Percentiles rank a stretch among this genome's conserved stretches.
phyloP scores from a whole-genome alignment of 1,139 yeast genomes.

The Blastobotrys serpentis region DNA sequence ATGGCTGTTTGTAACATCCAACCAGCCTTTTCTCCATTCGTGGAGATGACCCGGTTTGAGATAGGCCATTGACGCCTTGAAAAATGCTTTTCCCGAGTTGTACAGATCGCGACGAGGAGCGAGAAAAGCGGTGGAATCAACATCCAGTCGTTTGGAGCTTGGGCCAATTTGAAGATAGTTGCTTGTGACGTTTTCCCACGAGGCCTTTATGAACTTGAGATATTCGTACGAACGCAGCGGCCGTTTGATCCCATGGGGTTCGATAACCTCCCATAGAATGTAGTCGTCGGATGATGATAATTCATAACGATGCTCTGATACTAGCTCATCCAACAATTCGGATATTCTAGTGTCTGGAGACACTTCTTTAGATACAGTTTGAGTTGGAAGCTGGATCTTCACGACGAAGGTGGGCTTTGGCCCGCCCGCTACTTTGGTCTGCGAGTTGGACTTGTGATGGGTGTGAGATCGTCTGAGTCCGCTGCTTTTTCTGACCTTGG shows the following conservation, averaged over 20 bases:
- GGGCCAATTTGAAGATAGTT: conserved; percentile 29
- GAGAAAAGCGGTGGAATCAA: conserved; percentile 33
- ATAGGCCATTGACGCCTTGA: conserved; percentile 19
- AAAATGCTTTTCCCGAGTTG: conserved; percentile 21
- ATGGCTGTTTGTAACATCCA: conserved; percentile 19
- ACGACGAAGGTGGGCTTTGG: conserved; percentile 11
- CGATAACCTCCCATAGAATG: conserved; percentile 33
- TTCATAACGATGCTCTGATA: conserved; percentile 33
- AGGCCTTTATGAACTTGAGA: conserved; percentile 25
- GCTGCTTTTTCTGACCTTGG: conserved; percentile 2
- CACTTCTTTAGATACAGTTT: conserved; percentile 25
- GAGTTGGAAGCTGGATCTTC: conserved; percentile 29
- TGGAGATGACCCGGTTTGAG: conserved; percentile 16
- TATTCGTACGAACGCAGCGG: conserved; percentile 32
- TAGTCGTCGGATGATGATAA: conserved; percentile 25
- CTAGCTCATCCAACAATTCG: conserved; percentile 24
- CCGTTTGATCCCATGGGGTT: conserved; percentile 24
- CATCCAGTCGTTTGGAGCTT: conserved; percentile 30
- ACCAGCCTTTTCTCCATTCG: conserved; percentile 24
- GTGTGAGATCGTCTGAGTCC: conserved; percentile 4
- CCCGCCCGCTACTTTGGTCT: conserved; percentile 1
- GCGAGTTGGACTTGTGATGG: conserved; percentile 8
- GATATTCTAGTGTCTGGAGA: conserved; percentile 19
- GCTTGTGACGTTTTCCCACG: conserved; percentile 25
- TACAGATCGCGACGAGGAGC: conserved; percentile 38